Evolutionary conservation across 1,284 basidiomycete species (phyloP), one percentile per base, ranked within the genome.

Genomic region (Ceratobasidium sp.): DNA sequence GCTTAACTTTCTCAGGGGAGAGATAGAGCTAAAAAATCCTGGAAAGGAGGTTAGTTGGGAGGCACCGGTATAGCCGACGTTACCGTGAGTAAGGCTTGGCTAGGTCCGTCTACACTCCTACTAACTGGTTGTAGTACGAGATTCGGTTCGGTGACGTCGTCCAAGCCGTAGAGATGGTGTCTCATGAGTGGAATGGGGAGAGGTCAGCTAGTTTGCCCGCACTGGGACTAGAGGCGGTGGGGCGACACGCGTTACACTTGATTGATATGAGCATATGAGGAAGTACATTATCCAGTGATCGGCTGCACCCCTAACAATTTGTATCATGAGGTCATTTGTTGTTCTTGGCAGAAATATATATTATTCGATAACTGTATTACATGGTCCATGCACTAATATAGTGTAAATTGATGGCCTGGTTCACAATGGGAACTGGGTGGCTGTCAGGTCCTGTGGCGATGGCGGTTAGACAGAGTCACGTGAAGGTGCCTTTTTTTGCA

Each of bases 111-210:
- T n/a, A n/a, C n/a, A n/a, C n/a, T n/a, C n/a, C n/a, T n/a, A n/a
- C n/a, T n/a, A n/a, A n/a, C n/a, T n/a, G n/a, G 30, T 10, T 4
- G 4, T 30, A 67, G 64, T 55, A 67, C 30, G 64, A 67, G 21
- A 67, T 67, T 30, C 36, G 50, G 18, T 55, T 55, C 32, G 52
- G 64, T 34, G 16, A 53, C 32, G 26, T n/a, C 55, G 48, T 53
- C 23, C 21, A 67, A 28, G 21, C 34, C n/a, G 28, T 67, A 4
- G 23, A 53, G 39, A 21, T 67, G 21, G 41, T 50, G 34, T 43
- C 64, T 23, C 48, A 67, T 41, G 64, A 67, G 28, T 67, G 64
- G 64, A 67, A 21, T 3, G 64, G 64, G 8, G 64, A 67, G 34
- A 53, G 23, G 3, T 18, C 64, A 5, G n/a, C 64, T 12, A 36